Percentiles rank a stretch among this genome's conserved stretches.
Evolutionary conservation across 2,329 filamentous ascomycete species (phyloP).

Genomic region (Xylariaceae sp.): DNA sequence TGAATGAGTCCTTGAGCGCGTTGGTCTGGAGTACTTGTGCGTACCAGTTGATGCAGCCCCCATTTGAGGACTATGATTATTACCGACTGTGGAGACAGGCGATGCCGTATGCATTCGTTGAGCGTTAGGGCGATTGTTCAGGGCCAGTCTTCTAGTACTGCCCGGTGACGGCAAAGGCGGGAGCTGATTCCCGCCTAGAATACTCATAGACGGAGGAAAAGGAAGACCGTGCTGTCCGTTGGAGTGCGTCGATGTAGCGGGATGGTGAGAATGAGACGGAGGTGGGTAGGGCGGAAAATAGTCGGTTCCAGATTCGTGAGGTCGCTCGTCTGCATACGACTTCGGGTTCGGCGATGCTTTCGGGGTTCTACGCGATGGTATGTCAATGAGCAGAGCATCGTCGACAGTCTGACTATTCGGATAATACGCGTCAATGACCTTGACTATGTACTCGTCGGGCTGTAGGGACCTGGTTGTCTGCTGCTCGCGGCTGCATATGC

Average conservation of each 20-base stretch:
- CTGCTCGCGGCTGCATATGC: conserved; percentile 67
- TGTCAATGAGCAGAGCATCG: conserved; percentile 87
- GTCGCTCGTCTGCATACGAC: conserved; percentile 31
- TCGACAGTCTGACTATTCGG: conserved; percentile 82
- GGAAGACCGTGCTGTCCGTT: conserved; percentile 28
- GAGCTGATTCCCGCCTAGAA: conserved; percentile 73
- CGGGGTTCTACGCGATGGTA: conserved; percentile 70
- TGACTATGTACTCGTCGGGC: conserved; percentile 78
- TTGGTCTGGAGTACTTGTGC: conserved; percentile 38
- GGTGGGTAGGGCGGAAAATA: conserved; percentile 34
- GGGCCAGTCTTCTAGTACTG: conserved; percentile 42
- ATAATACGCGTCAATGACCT: conserved; percentile 75
- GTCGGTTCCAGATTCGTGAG: conserved; percentile 33
- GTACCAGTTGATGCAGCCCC: conserved; percentile 34
- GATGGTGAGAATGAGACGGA: conserved; percentile 25
- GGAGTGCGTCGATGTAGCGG: conserved; percentile 23
- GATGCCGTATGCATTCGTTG: conserved; percentile 73
- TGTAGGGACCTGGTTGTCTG: conserved; percentile 64
- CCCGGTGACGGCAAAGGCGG: conserved; percentile 80
- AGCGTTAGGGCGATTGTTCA: conserved; percentile 45
- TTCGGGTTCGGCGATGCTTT: conserved; percentile 63
- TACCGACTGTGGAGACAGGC: conserved; percentile 56
- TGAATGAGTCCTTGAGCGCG: conserved; percentile 55
- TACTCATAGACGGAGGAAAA: conserved; percentile 65
- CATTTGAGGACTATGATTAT: conserved; percentile 36